A percentile compares a stretch with the other conserved stretches of the same genome.
phyloP scores from a whole-genome alignment of 345 rosid genomes.

The Excoecaria cochinchinensis region DNA sequence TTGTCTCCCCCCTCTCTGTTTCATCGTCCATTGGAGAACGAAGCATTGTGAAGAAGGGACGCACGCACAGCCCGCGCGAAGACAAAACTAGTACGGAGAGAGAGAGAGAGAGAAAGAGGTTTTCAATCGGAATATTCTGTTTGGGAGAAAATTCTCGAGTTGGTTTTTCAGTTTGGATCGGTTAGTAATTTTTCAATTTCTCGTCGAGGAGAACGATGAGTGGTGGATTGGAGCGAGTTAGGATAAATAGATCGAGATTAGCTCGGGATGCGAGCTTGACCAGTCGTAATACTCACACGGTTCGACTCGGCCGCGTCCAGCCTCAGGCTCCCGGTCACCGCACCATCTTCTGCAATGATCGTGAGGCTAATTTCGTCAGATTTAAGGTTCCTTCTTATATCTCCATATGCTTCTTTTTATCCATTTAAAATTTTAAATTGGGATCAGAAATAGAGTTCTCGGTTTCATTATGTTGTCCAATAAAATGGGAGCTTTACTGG shows the following conservation, averaged over 20 bases:
- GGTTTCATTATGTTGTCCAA: neutral
- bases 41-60: neutral
- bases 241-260: conserved; percentile 51
- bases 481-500: conserved; percentile 16
- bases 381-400: conserved; percentile 58
- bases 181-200: neutral
- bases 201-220: conserved; percentile 37
- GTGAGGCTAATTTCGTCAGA: conserved; percentile 78
- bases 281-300: conserved; percentile 55
- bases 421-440: neutral
- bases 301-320: conserved; percentile 86
- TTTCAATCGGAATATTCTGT: conserved; percentile 9
- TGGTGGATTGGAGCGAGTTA: conserved; percentile 60
- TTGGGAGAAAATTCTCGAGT: neutral
- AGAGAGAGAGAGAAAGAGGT: too few species aligned
- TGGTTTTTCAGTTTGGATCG: conserved; percentile 10
- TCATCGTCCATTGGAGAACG: conserved; percentile 4
- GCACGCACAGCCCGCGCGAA: neutral
- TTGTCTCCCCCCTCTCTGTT: conserved; percentile 8
- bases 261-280: conserved; percentile 40
- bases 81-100: neutral
- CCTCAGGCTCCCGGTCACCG: conserved; percentile 97
- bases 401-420: neutral
- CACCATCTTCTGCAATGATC: conserved; percentile 89
- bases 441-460: neutral